These are phyloP conservation scores for Drechslerella coelobrocha DNA, from an alignment of 2,329 filamentous ascomycete species.

Conservation along the genomic window DNA sequence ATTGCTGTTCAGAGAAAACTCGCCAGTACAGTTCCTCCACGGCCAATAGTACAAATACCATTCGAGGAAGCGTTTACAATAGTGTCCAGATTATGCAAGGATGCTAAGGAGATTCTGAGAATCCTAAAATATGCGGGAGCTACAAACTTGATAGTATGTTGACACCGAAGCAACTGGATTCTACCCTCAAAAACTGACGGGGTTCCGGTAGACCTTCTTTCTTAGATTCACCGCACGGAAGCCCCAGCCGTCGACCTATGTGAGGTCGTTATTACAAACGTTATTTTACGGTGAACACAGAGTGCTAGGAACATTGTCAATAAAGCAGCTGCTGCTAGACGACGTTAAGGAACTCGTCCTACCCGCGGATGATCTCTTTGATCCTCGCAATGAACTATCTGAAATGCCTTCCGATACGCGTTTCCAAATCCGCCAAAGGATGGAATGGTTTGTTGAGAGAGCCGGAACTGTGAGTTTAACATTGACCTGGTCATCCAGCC, in stretches of 20 bases:
- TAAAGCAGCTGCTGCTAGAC: conserved; percentile 77
- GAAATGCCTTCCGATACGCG: conserved; percentile 77
- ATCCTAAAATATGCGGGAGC: conserved; percentile 73
- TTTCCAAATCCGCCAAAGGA: conserved; percentile 73
- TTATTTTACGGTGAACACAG: conserved; percentile 76
- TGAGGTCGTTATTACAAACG: conserved; percentile 78
- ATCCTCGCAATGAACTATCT: conserved; percentile 76
- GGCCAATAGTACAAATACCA: conserved; percentile 80
- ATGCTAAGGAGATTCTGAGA: conserved; percentile 72
- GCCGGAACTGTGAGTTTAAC: conserved; percentile 60
- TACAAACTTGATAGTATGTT: conserved; percentile 71
- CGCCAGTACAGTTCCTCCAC: conserved; percentile 89
- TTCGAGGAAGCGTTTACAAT: conserved; percentile 75
- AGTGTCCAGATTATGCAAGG: conserved; percentile 73
- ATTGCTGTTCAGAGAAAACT: conserved; percentile 88
- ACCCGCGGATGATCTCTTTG: conserved; percentile 73
- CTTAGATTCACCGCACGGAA: conserved; percentile 61
- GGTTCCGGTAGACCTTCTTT: conserved; percentile 52
- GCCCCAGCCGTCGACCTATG: conserved; percentile 82
- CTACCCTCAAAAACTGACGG: conserved; percentile 12
- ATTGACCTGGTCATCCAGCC: not conserved
- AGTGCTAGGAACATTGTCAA: conserved; percentile 71
- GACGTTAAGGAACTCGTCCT: conserved; percentile 81
- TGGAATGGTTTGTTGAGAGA: conserved; percentile 71
- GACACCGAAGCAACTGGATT: not conserved